Base-by-base conservation (phyloP, 1,284 basidiomycete genomes). In the Thelephora terrestris region DNA sequence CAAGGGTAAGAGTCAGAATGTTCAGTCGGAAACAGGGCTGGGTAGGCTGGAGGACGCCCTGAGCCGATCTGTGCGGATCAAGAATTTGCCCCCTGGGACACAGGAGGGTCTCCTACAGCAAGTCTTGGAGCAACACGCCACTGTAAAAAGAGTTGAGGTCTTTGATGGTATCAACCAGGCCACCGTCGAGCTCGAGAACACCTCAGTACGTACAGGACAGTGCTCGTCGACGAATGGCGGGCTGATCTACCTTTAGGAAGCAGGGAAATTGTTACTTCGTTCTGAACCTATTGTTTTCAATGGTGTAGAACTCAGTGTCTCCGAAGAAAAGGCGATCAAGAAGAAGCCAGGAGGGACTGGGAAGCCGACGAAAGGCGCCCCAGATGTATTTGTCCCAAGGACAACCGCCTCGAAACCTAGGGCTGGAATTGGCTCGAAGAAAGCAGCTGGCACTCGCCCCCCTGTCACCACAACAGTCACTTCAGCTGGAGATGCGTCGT, bases 101-200 rank as follows among this genome's bases (percentile, higher is more conserved):
- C 89, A 94, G 60, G 93, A 96, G 62, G 92, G 86, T 0, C 69
- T 96, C 1, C 64, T 97, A 20, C 93, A 97, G 58, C 93, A 97
- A 69, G 69, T 71, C 0, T 68, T 97, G 6, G 89, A 92, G 62
- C 93, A 91, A 64, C 64, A 85, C 40, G 78, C 78, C 1, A 64
- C 70, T 4, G 80, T 96, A 24, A 81, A 76, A 47, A 76, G 86
- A 1, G 74, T 95, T 0, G 88, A 92, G 58, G 71, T 94, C 1
- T 85, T 90, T 55, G 63, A 67, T 7, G 76, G 80, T 47, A 66
- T 64, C 42, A 67, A 73, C 16, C 82, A 92, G 61, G 93, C 91
- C 2, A 66, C 86, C 1, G 81, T 86, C 1, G 88, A 93, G 61
- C 69, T 95, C 23, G 76, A 82, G 48, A 84, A 69, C 47, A 70